Percentiles rank a stretch among this genome's conserved stretches.
These are phyloP conservation scores for Quercus aquifolioides DNA, from an alignment of 306 rosid species.

Conservation along the genomic window DNA sequence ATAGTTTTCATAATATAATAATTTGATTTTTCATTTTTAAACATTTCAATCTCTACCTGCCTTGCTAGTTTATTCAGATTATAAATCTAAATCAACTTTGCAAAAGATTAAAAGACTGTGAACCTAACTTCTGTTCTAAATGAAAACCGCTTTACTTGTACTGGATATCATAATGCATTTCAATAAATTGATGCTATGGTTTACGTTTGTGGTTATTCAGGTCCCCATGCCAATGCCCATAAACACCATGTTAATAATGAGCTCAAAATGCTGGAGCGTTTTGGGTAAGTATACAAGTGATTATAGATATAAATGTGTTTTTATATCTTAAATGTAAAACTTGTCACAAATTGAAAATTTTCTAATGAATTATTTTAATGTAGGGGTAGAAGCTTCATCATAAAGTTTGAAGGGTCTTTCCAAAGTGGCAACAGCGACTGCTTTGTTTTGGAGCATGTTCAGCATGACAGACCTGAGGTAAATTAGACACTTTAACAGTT, in stretches of 20 bases:
- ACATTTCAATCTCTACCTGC: too few relatives aligned
- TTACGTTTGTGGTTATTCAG: slow-evolving; percentile 29
- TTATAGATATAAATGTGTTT: neutral
- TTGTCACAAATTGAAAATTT: too few relatives aligned
- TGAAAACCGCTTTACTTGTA: too few relatives aligned
- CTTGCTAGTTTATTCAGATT: too few relatives aligned
- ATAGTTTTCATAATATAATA: too few relatives aligned
- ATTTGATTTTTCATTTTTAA: too few relatives aligned
- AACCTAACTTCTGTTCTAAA: too few relatives aligned
- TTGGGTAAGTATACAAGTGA: slow-evolving; percentile 46
- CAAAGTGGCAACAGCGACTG: slow-evolving; percentile 45
- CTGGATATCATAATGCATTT: too few relatives aligned
- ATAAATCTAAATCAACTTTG: too few relatives aligned
- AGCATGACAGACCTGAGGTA: slow-evolving; percentile 95
- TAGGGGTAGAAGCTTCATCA: slow-evolving; percentile 61
- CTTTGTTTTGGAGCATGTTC: slow-evolving; percentile 75
- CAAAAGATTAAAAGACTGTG: too few relatives aligned
- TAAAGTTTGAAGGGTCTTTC: slow-evolving; percentile 54
- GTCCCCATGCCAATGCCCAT: slow-evolving; percentile 62
- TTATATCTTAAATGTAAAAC: neutral
- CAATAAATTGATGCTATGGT: too few relatives aligned
- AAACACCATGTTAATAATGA: slow-evolving; percentile 55
- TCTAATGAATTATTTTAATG: slow-evolving; percentile 8
- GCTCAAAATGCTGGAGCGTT: slow-evolving; percentile 66
- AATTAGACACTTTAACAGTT: neutral